Base-by-base conservation (phyloP, 208 protist genomes). In the Crithidia sp. region DNA sequence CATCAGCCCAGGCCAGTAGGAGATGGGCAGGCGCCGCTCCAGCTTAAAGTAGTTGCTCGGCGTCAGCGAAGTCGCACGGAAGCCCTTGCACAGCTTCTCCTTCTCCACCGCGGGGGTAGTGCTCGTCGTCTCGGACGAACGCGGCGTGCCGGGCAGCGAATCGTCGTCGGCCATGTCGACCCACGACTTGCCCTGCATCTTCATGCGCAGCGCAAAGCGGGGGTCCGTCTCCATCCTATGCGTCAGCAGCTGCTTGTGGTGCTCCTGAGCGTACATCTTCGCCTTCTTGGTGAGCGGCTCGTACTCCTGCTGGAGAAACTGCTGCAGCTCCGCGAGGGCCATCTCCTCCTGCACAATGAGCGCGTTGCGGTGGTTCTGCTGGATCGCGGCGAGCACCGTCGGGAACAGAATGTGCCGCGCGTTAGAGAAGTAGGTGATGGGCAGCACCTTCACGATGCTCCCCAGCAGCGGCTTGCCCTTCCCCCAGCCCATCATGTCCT, bases 341-440 rank as follows among this genome's bases (percentile, higher is more conserved):
- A 96, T 96, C 67, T 93, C 86, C 36, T 83, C 76, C 28, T 69
- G 74, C 14, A 85, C 83, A 57, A 96, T 75, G 5, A 83, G 65
- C 4, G 87, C 67, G 68, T 92, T 96, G 44, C 87, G 79, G 16
- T 76, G 68, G 56, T 79, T 83, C 39, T 91, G 77, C 17, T 81
- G 69, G 45, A 93, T 64, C 28, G 83, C 79, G 40, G 79, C 58
- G 45, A 96, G 71, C 16, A 96, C 50, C 8, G 92, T 94, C 0
- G 92, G 92, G 56, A 91, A 95, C 9, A 96, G 61, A 66, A 96
- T 92, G 67, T 96, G 92, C n/a, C 87, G 80, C 13, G 88, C 92
- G 7, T 69, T 87, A 44, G 86, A 84, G 67, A 96, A 96, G 72
- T 96, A 96, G 37, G 89, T 76, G 61, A 90, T 88, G 14, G 92